These are phyloP conservation scores for Eremothecium gossypii DNA, from an alignment of 1,139 yeast species.

Conservation along the genomic window DNA sequence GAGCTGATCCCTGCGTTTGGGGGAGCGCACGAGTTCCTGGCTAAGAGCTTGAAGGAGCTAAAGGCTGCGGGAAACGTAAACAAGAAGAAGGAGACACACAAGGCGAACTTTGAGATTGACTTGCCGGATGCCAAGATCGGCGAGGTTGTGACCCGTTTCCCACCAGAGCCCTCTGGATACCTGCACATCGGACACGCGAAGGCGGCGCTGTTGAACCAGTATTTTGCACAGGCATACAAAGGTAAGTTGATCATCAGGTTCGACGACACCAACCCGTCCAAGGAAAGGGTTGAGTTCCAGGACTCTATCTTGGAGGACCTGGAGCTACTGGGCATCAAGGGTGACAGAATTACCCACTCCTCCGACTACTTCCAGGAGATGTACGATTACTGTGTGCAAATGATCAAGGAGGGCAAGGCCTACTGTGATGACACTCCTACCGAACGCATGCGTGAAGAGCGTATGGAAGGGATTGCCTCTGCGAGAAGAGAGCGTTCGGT, in stretches of 20 bases:
- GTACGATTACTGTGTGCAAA: slow-evolving; percentile 73
- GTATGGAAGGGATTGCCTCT: slow-evolving; percentile 92
- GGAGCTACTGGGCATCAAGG: slow-evolving; percentile 79
- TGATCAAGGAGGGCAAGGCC: slow-evolving; percentile 92
- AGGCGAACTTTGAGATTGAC: slow-evolving; percentile 89
- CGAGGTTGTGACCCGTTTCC: slow-evolving; percentile 94
- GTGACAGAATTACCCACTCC: slow-evolving; percentile 77
- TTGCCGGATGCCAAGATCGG: slow-evolving; percentile 86
- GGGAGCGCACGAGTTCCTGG: slow-evolving; percentile 55
- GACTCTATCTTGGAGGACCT: slow-evolving; percentile 88
- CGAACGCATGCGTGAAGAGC: slow-evolving; percentile 93
- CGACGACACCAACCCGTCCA: slow-evolving; percentile 94
- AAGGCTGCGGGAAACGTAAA: slow-evolving; percentile 59
- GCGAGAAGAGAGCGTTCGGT: slow-evolving; percentile 83
- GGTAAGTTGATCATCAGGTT: slow-evolving; percentile 93
- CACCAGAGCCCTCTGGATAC: slow-evolving; percentile 82
- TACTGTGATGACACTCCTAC: slow-evolving; percentile 93
- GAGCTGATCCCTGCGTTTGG: slow-evolving; percentile 62
- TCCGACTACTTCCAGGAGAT: slow-evolving; percentile 86
- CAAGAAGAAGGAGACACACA: slow-evolving; percentile 65
- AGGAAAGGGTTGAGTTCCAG: slow-evolving; percentile 88
- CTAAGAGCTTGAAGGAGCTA: slow-evolving; percentile 61
- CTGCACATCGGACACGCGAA: slow-evolving; percentile 96
- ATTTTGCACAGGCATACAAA: slow-evolving; percentile 86
- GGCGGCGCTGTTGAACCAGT: slow-evolving; percentile 91